phyloP scores from a whole-genome alignment of 306 rosid species.

The Erythrophleum fordii region DNA sequence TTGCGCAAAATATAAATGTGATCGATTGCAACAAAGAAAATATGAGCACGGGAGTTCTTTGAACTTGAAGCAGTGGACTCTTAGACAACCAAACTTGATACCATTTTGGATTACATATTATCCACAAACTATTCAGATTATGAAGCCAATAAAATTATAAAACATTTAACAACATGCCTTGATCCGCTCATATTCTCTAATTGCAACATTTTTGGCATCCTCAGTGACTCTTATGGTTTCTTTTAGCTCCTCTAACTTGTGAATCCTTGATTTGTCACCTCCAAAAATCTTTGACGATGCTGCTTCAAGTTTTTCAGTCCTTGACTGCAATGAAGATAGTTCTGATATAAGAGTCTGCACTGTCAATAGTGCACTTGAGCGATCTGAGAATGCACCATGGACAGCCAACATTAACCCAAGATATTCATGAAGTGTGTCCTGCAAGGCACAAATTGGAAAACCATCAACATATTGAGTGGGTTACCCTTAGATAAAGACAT shows the following conservation, averaged over 20 bases:
- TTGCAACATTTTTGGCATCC: conserved; percentile 84
- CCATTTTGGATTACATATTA: not conserved
- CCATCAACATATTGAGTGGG: conserved; percentile 30
- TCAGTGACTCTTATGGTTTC: conserved; percentile 80
- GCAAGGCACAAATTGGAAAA: conserved; percentile 44
- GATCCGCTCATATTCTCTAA: conserved; percentile 86
- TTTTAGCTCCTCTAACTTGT: conserved; percentile 81
- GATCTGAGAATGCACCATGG: conserved; percentile 86
- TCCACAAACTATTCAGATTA: not conserved
- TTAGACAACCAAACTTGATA: not conserved
- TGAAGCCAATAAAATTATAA: not conserved
- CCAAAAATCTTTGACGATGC: conserved; percentile 94
- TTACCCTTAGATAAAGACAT: conserved; percentile 8
- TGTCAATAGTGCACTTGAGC: conserved; percentile 85
- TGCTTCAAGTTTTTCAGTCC: conserved; percentile 89
- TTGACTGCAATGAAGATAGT: conserved; percentile 68
- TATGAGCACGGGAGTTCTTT: not conserved
- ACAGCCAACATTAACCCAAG: conserved; percentile 92
- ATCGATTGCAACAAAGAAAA: conserved; percentile 11
- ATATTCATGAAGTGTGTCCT: conserved; percentile 86
- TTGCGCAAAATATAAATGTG: not conserved
- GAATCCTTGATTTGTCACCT: conserved; percentile 77
- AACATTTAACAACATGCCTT: conserved; percentile 58
- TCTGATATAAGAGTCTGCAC: conserved; percentile 93
- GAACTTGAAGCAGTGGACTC: not conserved